Evolutionary conservation across 169 alveolate species (phyloP), one percentile per base, ranked within the genome.

Genomic region (Eimeria maxima): DNA sequence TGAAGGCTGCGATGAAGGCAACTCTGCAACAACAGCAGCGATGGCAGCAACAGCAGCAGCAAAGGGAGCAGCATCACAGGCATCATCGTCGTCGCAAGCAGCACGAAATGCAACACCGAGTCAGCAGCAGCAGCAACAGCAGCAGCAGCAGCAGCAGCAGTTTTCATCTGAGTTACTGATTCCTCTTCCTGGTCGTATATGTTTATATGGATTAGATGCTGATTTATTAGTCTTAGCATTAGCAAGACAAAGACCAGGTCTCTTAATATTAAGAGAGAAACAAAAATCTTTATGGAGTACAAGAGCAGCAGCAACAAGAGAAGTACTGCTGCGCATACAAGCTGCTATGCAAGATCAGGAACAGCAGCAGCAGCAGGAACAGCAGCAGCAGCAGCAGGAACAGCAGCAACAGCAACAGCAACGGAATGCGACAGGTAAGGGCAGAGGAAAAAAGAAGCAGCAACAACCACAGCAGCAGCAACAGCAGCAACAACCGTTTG

Each of bases 161-260:
- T 33, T 7, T 29, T 45, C 44, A 3, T 14, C 29, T n/a, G 81
- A 86, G 80, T 74, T 86, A 80, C 38, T 86, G 80, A 67, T 92
- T 24, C 69, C 95, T 6, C 73, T 92, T 4, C 95, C 95, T 29
- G 95, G 95, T 2, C 81, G 84, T 33, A 47, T 92, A 96, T 99
- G 99, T 94, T 97, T 99, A 73, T 99, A 99, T 97, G 99, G 99
- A 7, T 98, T 99, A 97, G 99, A 99, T 96, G 99, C 99, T 4
- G 99, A 99, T 96, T 98, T 99, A 84, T 98, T 99, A 81, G 99
- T 99, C 99, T 98, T 99, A 57, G 98, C 99, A 24, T 97, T 99
- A 83, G 98, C 99, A 29, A 98, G 99, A 16, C 99, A 99, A 96
- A 99, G 99, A 96, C 99, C 99, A 6, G 97, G 99, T 95, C 98